phyloP scores from a whole-genome alignment of 78 protist genomes.

The Dictyostelium capitatum region DNA sequence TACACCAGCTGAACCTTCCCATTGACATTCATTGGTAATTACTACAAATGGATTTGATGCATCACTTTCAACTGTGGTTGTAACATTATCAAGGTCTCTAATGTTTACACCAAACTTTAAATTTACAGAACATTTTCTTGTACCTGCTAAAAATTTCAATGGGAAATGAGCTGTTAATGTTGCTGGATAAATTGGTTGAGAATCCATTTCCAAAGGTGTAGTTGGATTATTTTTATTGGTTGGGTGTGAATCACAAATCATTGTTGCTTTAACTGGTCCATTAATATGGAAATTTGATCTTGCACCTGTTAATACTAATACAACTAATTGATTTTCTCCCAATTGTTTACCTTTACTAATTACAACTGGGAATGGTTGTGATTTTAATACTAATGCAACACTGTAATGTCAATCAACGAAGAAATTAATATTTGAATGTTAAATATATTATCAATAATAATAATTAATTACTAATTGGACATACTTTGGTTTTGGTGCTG shows the following conservation, averaged over 20 bases:
- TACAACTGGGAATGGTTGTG: slow-evolving; percentile 86
- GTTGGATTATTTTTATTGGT: slow-evolving; percentile 76
- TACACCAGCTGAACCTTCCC: slow-evolving; percentile 84
- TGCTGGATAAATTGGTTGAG: slow-evolving; percentile 79
- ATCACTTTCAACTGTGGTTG: slow-evolving; percentile 81
- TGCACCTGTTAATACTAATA: slow-evolving; percentile 80
- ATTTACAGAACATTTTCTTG: slow-evolving; percentile 79
- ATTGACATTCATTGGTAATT: slow-evolving; percentile 85
- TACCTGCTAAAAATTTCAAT: slow-evolving; percentile 81
- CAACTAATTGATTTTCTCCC: slow-evolving; percentile 80
- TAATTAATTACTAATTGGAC: neutral
- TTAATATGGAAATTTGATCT: slow-evolving; percentile 78
- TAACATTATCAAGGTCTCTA: slow-evolving; percentile 62
- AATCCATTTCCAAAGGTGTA: slow-evolving; percentile 76
- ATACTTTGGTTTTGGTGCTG: slow-evolving; percentile 74
- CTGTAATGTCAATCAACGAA: neutral
- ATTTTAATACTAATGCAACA: slow-evolving; percentile 80
- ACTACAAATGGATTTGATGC: slow-evolving; percentile 82
- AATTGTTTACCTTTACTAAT: slow-evolving; percentile 80
- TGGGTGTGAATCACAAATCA: slow-evolving; percentile 74
- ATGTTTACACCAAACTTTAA: slow-evolving; percentile 82
- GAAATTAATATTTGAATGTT: too few relatives aligned
- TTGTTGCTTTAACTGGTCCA: slow-evolving; percentile 79
- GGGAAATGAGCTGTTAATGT: slow-evolving; percentile 82
- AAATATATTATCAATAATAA: neutral